phyloP scores from a whole-genome alignment of 108 stramenopile genomes.

The Cyclotella atomus region DNA sequence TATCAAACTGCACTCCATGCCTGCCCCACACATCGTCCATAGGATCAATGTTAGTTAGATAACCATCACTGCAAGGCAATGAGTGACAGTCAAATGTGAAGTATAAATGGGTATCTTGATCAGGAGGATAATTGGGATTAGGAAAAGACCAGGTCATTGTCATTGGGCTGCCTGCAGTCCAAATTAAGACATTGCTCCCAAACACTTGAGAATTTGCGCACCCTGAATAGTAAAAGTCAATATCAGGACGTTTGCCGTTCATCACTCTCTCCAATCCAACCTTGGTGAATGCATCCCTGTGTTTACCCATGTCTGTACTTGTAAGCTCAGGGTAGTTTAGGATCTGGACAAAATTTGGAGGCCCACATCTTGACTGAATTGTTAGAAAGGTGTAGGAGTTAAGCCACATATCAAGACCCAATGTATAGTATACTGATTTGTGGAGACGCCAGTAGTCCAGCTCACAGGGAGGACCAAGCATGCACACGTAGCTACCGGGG shows the following conservation, averaged over 20 bases:
- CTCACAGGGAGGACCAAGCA: too few relatives aligned
- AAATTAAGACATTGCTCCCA: background rate
- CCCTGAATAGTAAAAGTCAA: background rate
- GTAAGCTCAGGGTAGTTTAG: background rate
- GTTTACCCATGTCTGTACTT: background rate
- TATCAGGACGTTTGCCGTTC: background rate
- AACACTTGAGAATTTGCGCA: background rate
- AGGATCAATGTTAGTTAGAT: background rate
- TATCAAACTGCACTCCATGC: background rate
- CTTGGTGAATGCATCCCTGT: background rate
- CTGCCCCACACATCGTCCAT: background rate
- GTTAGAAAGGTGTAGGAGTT: background rate
- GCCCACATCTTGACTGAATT: background rate
- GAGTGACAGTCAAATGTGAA: background rate
- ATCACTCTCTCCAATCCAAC: background rate
- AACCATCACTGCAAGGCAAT: background rate
- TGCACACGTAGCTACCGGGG: too few relatives aligned
- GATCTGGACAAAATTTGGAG: background rate
- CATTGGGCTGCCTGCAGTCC: background rate
- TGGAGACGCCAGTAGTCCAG: too few relatives aligned
- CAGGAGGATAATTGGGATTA: background rate
- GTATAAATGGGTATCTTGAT: background rate
- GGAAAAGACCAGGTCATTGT: background rate
- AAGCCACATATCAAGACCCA: background rate
- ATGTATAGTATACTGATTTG: background rate